These are phyloP conservation scores for Metarhizium anisopliae DNA, from an alignment of 2,329 filamentous ascomycete genomes.

Conservation along the genomic window DNA sequence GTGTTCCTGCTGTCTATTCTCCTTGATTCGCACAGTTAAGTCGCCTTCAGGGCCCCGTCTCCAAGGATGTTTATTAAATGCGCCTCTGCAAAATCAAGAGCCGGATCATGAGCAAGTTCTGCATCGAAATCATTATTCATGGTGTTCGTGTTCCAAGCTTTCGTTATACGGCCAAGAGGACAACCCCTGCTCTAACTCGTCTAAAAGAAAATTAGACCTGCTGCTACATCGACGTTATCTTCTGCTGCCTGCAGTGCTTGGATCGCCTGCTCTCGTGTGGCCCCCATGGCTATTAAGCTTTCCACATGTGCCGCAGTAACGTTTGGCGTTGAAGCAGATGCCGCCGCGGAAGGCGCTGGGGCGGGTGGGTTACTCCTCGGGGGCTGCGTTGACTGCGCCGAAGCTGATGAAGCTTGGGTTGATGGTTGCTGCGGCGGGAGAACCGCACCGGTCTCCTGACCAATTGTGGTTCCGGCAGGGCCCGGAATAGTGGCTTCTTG, in stretches of 20 bases:
- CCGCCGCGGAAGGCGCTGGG: conserved; percentile 17
- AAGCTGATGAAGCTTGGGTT: conserved; percentile 12
- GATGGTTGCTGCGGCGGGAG: conserved; percentile 20
- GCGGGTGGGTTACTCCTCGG: conserved; percentile 11
- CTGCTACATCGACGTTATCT: conserved; percentile 67
- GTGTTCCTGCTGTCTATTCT: not conserved
- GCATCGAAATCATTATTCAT: not conserved
- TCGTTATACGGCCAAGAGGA: not conserved
- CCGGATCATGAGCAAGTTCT: not conserved
- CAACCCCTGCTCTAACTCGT: not conserved
- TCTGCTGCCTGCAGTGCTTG: conserved; percentile 73
- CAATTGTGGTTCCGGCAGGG: conserved; percentile 81
- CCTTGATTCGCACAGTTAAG: not conserved
- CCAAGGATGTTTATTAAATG: not conserved
- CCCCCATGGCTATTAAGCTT: conserved; percentile 69
- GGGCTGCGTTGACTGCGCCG: conserved; percentile 11
- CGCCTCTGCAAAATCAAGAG: not conserved
- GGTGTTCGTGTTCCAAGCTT: not conserved
- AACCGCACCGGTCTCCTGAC: conserved; percentile 72
- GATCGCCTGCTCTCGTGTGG: conserved; percentile 66
- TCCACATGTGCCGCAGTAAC: conserved; percentile 61
- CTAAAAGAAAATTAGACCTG: conserved; percentile 12
- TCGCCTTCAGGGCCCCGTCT: not conserved
- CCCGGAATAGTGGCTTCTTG: conserved; percentile 79
- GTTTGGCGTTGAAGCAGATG: conserved; percentile 8